Conservation (phyloP, 2,329 filamentous ascomycete species). For the Aphanoascus verrucosus region DNA sequence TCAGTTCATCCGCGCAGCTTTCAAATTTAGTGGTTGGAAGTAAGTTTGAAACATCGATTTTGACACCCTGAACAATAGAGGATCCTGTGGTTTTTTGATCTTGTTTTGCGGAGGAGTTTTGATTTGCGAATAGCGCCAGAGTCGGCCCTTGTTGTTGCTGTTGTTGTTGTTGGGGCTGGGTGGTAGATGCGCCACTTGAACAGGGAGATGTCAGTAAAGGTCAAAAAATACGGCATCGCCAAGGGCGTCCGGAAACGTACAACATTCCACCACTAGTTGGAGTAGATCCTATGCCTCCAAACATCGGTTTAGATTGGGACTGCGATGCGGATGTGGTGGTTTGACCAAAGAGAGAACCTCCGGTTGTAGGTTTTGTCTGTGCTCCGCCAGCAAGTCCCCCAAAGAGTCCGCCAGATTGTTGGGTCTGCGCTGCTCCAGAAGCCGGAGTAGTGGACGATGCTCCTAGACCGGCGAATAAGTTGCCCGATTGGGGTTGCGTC, state of each 20-base stretch:
- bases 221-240: not conserved
- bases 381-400: constrained; percentile 17
- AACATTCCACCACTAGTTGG: constrained; percentile 26
- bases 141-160: constrained; percentile 42
- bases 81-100: constrained; percentile 26
- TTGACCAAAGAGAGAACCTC: constrained; percentile 20
- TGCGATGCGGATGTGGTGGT: constrained; percentile 12
- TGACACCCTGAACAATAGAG: constrained; percentile 54
- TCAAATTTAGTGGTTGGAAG: constrained; percentile 84
- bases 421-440: constrained; percentile 22
- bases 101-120: constrained; percentile 22
- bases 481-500: constrained; percentile 13
- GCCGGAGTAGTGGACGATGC: constrained; percentile 22
- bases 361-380: constrained; percentile 19
- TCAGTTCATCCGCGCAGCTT: constrained; percentile 72
- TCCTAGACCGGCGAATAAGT: constrained; percentile 14
- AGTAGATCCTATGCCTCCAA: constrained; percentile 23
- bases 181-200: constrained; percentile 17
- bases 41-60: constrained; percentile 67
- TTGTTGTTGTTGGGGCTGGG: constrained; percentile 38
- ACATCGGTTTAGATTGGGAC: constrained; percentile 19
- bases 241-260: constrained; percentile 21
- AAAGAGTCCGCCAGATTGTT: constrained; percentile 22
- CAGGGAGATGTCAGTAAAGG: constrained; percentile 8
- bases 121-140: constrained; percentile 31